phyloP scores from a whole-genome alignment of 352 stramenopile genomes.

The Phytophthora sojae region DNA sequence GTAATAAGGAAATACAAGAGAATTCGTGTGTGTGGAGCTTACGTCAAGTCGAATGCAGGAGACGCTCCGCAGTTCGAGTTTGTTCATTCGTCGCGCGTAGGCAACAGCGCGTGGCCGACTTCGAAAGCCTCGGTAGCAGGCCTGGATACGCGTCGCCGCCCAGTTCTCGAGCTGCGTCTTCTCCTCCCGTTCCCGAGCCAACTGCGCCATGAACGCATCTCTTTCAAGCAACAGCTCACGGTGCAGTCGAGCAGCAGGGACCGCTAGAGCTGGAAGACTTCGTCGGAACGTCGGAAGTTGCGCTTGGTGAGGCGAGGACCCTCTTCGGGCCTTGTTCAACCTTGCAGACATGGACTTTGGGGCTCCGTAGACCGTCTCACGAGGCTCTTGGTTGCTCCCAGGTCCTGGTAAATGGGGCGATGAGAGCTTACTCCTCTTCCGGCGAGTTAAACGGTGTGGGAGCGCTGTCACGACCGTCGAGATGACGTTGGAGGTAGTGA shows the following conservation, averaged over 20 bases:
- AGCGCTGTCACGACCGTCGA: conserved; percentile 66
- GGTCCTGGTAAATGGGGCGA: not conserved
- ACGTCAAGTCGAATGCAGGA: conserved; percentile 35
- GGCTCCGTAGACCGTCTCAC: conserved; percentile 30
- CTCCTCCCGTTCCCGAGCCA: conserved; percentile 56
- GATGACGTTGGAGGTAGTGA: conserved; percentile 72
- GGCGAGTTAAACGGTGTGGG: conserved; percentile 7
- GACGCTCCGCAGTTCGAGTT: conserved; percentile 5
- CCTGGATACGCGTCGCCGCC: conserved; percentile 74
- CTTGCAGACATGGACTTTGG: conserved; percentile 45
- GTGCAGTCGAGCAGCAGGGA: conserved; percentile 59
- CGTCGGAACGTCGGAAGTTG: conserved; percentile 60
- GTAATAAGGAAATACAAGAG: not conserved
- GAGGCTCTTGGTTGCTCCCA: conserved; percentile 43
- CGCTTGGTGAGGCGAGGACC: conserved; percentile 44
- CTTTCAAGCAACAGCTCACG: conserved; percentile 60
- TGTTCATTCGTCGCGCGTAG: conserved; percentile 54
- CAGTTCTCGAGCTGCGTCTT: conserved; percentile 60
- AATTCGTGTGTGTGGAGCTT: not conserved
- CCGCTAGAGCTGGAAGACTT: conserved; percentile 58
- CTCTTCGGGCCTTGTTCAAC: conserved; percentile 38
- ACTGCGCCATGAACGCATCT: conserved; percentile 68
- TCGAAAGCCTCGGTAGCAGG: conserved; percentile 61
- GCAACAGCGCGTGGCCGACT: conserved; percentile 48
- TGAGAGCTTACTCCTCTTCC: conserved; percentile 18